Percentiles rank a stretch among this genome's conserved stretches.
Evolutionary conservation across 164 flowering plant species (phyloP).

Genomic region (Magnolia kwangsiensis): DNA sequence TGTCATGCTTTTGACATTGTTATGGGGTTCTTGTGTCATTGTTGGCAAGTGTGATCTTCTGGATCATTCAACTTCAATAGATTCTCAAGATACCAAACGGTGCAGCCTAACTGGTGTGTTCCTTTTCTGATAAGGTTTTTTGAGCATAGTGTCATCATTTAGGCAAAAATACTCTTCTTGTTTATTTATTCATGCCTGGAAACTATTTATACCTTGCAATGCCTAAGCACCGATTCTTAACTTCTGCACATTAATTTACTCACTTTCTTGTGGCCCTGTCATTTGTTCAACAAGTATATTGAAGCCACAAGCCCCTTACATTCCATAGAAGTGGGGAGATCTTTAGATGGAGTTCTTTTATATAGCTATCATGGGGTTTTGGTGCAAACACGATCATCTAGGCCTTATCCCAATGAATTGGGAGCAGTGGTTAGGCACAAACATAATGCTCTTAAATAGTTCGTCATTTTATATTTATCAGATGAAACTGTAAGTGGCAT

Average conservation of each 20-base stretch:
- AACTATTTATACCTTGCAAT: background rate
- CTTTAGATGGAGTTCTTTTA: too few relatives aligned
- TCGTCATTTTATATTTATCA: too few relatives aligned
- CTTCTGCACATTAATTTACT: background rate
- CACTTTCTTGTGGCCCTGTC: background rate
- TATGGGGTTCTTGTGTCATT: slow-evolving; percentile 88
- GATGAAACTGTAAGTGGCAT: too few relatives aligned
- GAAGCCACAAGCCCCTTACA: background rate
- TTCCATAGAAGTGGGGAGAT: background rate
- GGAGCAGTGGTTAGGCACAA: too few relatives aligned
- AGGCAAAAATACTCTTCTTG: background rate
- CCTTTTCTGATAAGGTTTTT: background rate
- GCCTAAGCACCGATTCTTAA: background rate
- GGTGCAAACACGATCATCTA: too few relatives aligned
- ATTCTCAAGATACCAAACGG: slow-evolving; percentile 38
- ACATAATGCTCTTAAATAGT: too few relatives aligned
- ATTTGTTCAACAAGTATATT: background rate
- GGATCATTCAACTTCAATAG: slow-evolving; percentile 41
- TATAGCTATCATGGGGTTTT: too few relatives aligned
- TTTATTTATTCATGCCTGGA: background rate
- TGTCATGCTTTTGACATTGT: slow-evolving; percentile 78
- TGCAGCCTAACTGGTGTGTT: slow-evolving; percentile 53
- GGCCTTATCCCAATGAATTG: too few relatives aligned
- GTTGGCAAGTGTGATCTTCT: slow-evolving; percentile 79
- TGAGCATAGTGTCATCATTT: background rate